Percentiles rank a stretch among this genome's conserved stretches.
phyloP scores from a whole-genome alignment of 306 rosid species.

The Quillaja saponaria region DNA sequence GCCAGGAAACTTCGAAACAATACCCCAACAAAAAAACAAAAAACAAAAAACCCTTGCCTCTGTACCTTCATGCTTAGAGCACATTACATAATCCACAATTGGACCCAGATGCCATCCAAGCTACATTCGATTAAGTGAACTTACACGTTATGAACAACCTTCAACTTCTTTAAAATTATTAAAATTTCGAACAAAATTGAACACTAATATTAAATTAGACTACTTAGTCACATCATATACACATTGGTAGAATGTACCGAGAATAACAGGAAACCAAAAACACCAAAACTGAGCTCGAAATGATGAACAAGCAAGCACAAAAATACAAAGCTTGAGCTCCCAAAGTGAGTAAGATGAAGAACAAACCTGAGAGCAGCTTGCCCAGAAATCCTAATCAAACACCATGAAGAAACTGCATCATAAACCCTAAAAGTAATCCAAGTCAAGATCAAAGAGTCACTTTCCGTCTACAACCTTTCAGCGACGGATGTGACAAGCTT shows the following conservation, averaged over 20 bases:
- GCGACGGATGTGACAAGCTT: constrained; percentile 20
- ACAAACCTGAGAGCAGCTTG: constrained; percentile 29
- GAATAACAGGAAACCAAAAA: constrained; percentile 11
- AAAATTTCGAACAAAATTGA: no score
- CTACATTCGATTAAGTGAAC: no score
- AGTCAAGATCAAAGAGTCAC: constrained; percentile 23
- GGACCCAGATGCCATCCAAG: no score
- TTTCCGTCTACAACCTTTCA: constrained; percentile 14
- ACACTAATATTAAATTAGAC: neutral
- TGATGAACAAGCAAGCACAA: constrained; percentile 26
- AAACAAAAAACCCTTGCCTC: no score
- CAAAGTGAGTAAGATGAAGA: constrained; percentile 2
- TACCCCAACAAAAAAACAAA: no score
- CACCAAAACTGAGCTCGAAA: constrained; percentile 33
- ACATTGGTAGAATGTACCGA: neutral
- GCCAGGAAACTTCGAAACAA: neutral
- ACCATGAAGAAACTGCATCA: constrained; percentile 27
- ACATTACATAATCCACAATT: neutral
- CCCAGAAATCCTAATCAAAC: constrained; percentile 38
- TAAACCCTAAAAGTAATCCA: constrained; percentile 42
- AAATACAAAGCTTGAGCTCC: constrained; percentile 5
- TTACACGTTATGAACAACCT: no score
- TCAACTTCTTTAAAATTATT: no score
- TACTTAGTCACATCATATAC: neutral
- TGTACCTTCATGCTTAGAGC: neutral